Conservation (phyloP, 106 monocot genomes). For the Acorus calamus region DNA sequence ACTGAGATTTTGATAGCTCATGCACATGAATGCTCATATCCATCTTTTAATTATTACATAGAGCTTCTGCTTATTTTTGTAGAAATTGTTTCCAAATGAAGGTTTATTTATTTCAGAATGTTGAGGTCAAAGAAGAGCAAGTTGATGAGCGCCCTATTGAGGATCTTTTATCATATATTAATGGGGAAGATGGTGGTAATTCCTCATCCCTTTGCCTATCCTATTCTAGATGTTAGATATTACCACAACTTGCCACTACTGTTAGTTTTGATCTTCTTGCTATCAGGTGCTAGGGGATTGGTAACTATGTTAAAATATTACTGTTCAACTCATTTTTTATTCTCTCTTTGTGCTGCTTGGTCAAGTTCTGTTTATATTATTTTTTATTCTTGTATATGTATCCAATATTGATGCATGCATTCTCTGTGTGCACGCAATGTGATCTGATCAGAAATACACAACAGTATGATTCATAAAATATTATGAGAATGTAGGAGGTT, state of each 20-base stretch:
- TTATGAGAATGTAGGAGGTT: too few relatives aligned
- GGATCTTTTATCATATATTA: constrained; percentile 91
- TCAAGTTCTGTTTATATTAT: neutral
- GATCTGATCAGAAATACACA: too few relatives aligned
- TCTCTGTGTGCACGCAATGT: too few relatives aligned
- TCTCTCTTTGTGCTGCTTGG: neutral
- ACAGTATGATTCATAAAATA: too few relatives aligned
- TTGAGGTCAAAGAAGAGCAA: constrained; percentile 50
- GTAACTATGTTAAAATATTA: too few relatives aligned
- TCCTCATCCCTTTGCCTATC: neutral
- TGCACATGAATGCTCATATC: neutral
- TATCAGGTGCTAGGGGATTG: too few relatives aligned
- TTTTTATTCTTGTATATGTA: too few relatives aligned
- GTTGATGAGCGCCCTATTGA: constrained; percentile 92
- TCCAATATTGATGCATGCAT: too few relatives aligned
- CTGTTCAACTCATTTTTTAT: neutral
- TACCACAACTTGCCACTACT: too few relatives aligned
- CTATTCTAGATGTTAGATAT: too few relatives aligned
- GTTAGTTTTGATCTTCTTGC: too few relatives aligned
- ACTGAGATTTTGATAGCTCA: neutral
- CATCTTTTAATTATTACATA: neutral
- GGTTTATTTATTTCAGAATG: constrained; percentile 32
- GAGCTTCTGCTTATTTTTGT: neutral
- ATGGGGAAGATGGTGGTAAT: constrained; percentile 73
- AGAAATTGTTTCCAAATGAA: neutral